phyloP scores from a whole-genome alignment of 805 yeast genomes.

The Starmera quercuum region DNA sequence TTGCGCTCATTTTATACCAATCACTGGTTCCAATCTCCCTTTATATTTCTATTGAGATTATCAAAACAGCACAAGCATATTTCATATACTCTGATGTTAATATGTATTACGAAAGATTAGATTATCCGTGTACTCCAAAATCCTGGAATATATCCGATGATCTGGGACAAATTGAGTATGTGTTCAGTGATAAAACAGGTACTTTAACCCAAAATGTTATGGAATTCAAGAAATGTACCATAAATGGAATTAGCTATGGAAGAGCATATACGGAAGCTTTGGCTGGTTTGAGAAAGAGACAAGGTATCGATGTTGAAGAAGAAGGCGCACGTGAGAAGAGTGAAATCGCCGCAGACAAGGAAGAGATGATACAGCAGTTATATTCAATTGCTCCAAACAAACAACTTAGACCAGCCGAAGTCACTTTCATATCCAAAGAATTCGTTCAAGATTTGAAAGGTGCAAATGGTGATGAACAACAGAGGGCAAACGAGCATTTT shows the following conservation, averaged over 20 bases:
- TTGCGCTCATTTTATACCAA: slow-evolving; percentile 68
- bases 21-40: slow-evolving; percentile 78
- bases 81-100: slow-evolving; percentile 70
- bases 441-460: slow-evolving; percentile 59
- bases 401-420: slow-evolving; percentile 45
- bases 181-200: slow-evolving; percentile 81
- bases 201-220: slow-evolving; percentile 77
- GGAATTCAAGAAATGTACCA: slow-evolving; percentile 80
- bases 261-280: slow-evolving; percentile 78
- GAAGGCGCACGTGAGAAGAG: slow-evolving; percentile 46
- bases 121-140: slow-evolving; percentile 78
- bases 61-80: slow-evolving; percentile 75
- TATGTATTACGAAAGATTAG: slow-evolving; percentile 62
- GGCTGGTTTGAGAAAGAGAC: slow-evolving; percentile 70
- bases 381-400: slow-evolving; percentile 29
- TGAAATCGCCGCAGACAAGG: slow-evolving; percentile 49
- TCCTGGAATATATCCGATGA: slow-evolving; percentile 85
- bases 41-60: slow-evolving; percentile 75
- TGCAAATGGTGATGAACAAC: slow-evolving; percentile 41
- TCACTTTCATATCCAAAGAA: slow-evolving; percentile 63
- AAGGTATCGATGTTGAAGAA: slow-evolving; percentile 66
- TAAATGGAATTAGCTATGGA: slow-evolving; percentile 67
- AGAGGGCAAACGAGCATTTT: slow-evolving; percentile 58
- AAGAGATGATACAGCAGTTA: slow-evolving; percentile 46
- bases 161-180: slow-evolving; percentile 78